Evolutionary conservation across 1,284 basidiomycete genomes (phyloP), one percentile per base, ranked within the genome.

Genomic region (Moniliella sp.): DNA sequence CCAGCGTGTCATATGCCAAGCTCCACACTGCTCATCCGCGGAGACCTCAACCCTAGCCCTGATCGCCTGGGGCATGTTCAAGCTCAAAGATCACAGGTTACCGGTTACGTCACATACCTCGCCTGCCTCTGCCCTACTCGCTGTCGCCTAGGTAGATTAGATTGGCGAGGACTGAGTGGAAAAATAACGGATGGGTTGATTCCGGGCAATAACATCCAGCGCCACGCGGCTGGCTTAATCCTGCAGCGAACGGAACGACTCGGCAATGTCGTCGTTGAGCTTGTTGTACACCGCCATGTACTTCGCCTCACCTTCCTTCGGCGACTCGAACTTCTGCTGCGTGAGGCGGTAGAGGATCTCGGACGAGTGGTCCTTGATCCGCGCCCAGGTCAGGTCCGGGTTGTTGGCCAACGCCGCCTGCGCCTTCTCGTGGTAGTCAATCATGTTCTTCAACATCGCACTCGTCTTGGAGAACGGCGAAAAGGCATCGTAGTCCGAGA

Each of bases 271-370:
- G 34, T 34, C 34, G 39, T 46, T 42, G 31, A 61, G 48, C 42
- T 54, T 43, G 32, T 59, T 43, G 30, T 45, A 50, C 42, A 45
- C 46, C 31, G 43, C 39, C 12, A 40, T 36, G 36, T 58, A 48
- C 17, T 38, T 36, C 36, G 55, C 47, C 42, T 61, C 51, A 19
- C 57, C 57, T 14, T 60, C 56, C 43, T 55, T 55, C 35, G 57
- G 57, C 37, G 43, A 80, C 74, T 91, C 83, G 61, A 93, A 93
- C 64, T 93, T 94, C 80, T 88, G 86, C 65, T 94, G 86, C 33
- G 83, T 88, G 17, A 97, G 72, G 62, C 86, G 81, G 69, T 78
- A 93, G 70, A 88, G 79, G 42, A 91, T 63, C 50, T 99, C 88
- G 34, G 69, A 66, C 9, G 81, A 73, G 25, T 74, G 68, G 48